These are phyloP conservation scores for Microstroma glucosiphilum DNA, from an alignment of 1,284 basidiomycete genomes.

Conservation along the genomic window DNA sequence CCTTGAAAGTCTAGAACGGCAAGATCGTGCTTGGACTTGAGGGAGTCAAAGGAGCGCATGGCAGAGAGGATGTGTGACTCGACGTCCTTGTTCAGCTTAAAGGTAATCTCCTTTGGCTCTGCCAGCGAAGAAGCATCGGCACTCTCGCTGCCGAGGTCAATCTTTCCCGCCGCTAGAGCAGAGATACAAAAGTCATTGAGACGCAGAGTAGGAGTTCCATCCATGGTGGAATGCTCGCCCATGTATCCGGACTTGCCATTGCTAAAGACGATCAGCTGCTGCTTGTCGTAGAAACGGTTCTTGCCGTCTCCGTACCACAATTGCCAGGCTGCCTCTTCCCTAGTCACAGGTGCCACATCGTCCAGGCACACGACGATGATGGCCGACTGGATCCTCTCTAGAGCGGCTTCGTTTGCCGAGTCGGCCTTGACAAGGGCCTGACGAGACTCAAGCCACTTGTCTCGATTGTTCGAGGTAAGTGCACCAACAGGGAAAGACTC, in stretches of 20 bases:
- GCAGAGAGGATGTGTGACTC: slow-evolving; percentile 58
- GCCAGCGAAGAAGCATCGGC: slow-evolving; percentile 57
- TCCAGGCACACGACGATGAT: slow-evolving; percentile 84
- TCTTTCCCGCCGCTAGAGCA: slow-evolving; percentile 69
- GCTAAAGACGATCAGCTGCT: slow-evolving; percentile 65
- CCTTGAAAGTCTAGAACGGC: slow-evolving; percentile 78
- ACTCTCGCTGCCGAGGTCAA: slow-evolving; percentile 57
- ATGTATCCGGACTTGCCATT: slow-evolving; percentile 91
- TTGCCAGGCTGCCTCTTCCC: slow-evolving; percentile 67
- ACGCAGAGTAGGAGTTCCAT: slow-evolving; percentile 88
- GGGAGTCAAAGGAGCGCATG: slow-evolving; percentile 66
- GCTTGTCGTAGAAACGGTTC: slow-evolving; percentile 96
- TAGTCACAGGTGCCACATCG: slow-evolving; percentile 67
- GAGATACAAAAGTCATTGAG: slow-evolving; percentile 90
- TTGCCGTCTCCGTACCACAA: slow-evolving; percentile 87
- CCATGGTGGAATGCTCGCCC: slow-evolving; percentile 92
- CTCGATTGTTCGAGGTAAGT: slow-evolving; percentile 80
- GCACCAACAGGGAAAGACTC: slow-evolving; percentile 65
- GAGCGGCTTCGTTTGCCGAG: slow-evolving; percentile 60
- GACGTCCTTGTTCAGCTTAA: slow-evolving; percentile 62
- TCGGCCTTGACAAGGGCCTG: slow-evolving; percentile 55
- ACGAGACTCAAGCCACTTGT: slow-evolving; percentile 75
- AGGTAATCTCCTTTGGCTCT: slow-evolving; percentile 65
- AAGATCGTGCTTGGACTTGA: slow-evolving; percentile 74
- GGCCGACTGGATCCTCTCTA: slow-evolving; percentile 82